These are phyloP conservation scores for Parvularia atlantis DNA, from an alignment of 78 protist species.

Conservation along the genomic window DNA sequence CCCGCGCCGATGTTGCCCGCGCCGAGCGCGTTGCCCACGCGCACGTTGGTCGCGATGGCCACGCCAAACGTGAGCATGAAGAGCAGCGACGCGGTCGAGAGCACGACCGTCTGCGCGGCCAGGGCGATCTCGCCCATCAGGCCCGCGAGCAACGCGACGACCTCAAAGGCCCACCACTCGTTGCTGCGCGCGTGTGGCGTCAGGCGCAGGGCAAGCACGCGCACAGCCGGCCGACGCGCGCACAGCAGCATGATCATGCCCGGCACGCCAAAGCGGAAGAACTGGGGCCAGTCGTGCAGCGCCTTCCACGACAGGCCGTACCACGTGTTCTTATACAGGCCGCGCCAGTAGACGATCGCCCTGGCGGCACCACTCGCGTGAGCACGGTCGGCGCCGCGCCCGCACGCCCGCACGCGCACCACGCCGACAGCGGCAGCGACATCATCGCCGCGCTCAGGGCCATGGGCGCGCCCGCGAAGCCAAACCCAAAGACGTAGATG, in stretches of 20 bases:
- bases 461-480: slow-evolving; percentile 12
- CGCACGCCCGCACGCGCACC: no score
- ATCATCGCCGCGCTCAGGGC: background rate
- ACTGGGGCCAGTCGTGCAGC: background rate
- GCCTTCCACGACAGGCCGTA: background rate
- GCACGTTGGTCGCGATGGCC: background rate
- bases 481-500: background rate
- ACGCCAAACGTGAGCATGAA: slow-evolving; percentile 2
- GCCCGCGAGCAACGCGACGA: background rate
- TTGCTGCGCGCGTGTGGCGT: background rate
- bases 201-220: no score
- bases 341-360: background rate
- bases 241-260: background rate
- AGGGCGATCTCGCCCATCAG: background rate
- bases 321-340: background rate
- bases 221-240: no score
- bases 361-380: background rate
- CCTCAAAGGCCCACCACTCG: slow-evolving; percentile 25
- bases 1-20: no score
- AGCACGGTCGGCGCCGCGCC: no score
- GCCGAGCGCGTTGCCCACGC: slow-evolving; percentile 5
- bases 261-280: background rate
- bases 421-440: background rate
- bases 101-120: background rate
- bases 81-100: background rate